Evolutionary conservation across 2,329 filamentous ascomycete genomes (phyloP).

Genomic region (Apiospora rasikravindrae): DNA sequence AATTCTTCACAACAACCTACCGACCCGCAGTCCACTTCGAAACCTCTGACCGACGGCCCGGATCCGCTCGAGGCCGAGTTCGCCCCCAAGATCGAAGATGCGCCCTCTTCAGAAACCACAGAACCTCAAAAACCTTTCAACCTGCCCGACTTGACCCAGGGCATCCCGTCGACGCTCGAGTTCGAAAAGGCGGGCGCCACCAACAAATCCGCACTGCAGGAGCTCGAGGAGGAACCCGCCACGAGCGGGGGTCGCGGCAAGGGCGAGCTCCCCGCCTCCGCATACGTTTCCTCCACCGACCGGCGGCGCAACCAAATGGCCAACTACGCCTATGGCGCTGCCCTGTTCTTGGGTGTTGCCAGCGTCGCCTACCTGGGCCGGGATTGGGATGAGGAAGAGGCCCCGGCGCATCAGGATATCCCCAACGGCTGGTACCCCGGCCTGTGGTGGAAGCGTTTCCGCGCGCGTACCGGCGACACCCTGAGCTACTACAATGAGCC

Average conservation of each 20-base stretch:
- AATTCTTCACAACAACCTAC: constrained; percentile 12
- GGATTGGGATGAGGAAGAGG: constrained; percentile 85
- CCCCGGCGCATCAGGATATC: constrained; percentile 68
- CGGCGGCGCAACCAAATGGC: constrained; percentile 77
- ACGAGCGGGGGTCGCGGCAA: constrained; percentile 57
- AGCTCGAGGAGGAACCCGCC: constrained; percentile 46
- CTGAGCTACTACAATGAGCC: constrained; percentile 96
- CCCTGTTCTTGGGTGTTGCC: constrained; percentile 60
- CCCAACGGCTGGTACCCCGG: constrained; percentile 79
- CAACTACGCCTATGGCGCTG: constrained; percentile 72
- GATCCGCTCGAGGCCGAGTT: background rate
- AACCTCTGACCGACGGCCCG: constrained; percentile 6
- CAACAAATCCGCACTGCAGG: constrained; percentile 42
- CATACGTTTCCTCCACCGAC: constrained; percentile 91
- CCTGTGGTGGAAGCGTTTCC: constrained; percentile 81
- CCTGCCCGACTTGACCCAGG: constrained; percentile 84
- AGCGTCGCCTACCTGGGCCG: constrained; percentile 80
- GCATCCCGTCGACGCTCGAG: constrained; percentile 89
- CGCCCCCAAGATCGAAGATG: constrained; percentile 14
- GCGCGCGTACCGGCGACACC: constrained; percentile 74
- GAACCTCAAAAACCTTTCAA: constrained; percentile 59
- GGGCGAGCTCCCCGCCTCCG: constrained; percentile 74
- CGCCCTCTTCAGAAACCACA: constrained; percentile 27
- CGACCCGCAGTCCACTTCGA: constrained; percentile 8
- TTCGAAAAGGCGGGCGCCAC: constrained; percentile 68